Evolutionary conservation across 805 yeast genomes (phyloP), one percentile per base, ranked within the genome.

Genomic region (Ogataea nonfermentans): DNA sequence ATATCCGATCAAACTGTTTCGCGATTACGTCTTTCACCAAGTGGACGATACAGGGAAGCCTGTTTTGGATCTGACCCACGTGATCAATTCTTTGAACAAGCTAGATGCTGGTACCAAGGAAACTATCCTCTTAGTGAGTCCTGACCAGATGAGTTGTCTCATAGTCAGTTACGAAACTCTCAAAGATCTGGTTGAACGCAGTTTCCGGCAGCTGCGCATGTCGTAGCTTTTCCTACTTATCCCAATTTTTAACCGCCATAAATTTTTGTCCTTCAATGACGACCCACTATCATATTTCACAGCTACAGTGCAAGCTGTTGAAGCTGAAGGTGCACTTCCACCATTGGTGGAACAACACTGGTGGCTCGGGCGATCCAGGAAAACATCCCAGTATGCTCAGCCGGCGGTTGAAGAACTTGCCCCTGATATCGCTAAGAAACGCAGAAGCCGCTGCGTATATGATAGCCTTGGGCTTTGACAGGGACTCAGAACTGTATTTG

Each of bases 91-190:
- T 52, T 67, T 93, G 54, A 91, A 91, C 64, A 93, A 91, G 62
- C 68, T 93, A 48, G 99, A 93, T 57, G 95, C 91, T 5, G 98
- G 97, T 1, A 73, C 83, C 24, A 89, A 86, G 36, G 99, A 93
- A 62, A 79, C 77, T 49, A 63, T 93, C 11, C 66, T 90, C 58
- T 71, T 93, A 37, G 87, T 88, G 1, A 81, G 93, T 24, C 76
- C 83, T 9, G 96, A 90, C 59, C 95, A 88, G 57, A 81, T 80
- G 67, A 82, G 78, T 31, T 89, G 97, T 59, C 67, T 93, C 45
- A 81, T 93, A 28, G 83, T 87, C 39, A 79, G 90, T 52, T 93
- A 84, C 61, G 84, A 84, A 64, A 96, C 89, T 62, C 67, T 93
- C 47, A 78, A 80, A 58, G 83, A 76, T 49, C 63, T 84, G 51